Evolutionary conservation across 2,329 filamentous ascomycete species (phyloP).

Genomic region (Septoria linicola): DNA sequence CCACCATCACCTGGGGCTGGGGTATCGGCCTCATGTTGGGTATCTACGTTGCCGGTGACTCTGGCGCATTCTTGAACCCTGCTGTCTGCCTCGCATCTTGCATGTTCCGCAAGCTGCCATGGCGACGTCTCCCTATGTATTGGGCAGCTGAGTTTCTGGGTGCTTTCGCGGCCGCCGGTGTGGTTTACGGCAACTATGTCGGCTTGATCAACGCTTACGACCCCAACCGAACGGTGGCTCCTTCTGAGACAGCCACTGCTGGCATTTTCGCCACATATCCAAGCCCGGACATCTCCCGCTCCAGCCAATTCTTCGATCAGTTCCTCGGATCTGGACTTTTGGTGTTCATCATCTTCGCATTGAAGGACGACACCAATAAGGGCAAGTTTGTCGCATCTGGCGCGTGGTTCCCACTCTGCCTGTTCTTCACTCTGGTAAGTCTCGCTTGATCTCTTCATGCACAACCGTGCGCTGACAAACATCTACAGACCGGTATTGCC

Average conservation of each 20-base stretch:
- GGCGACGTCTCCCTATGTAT: slow-evolving; percentile 68
- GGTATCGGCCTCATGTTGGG: slow-evolving; percentile 67
- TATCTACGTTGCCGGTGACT: slow-evolving; percentile 42
- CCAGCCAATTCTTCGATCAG: slow-evolving; percentile 68
- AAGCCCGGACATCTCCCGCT: slow-evolving; percentile 59
- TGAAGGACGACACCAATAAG: slow-evolving; percentile 55
- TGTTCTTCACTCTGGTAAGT: slow-evolving; percentile 60
- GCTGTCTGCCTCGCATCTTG: slow-evolving; percentile 69
- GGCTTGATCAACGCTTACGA: slow-evolving; percentile 62
- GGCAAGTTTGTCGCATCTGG: slow-evolving; percentile 37
- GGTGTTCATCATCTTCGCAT: slow-evolving; percentile 68
- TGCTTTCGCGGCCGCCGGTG: slow-evolving; percentile 58
- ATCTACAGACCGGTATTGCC: slow-evolving; percentile 58
- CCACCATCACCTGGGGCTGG: slow-evolving; percentile 47
- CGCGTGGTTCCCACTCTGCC: slow-evolving; percentile 56
- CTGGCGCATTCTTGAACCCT: slow-evolving; percentile 52
- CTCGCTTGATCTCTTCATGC: neutral
- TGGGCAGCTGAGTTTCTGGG: slow-evolving; percentile 64
- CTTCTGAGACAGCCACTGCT: slow-evolving; percentile 57
- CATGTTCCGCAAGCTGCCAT: slow-evolving; percentile 66
- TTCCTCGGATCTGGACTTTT: slow-evolving; percentile 65
- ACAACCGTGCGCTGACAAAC: slow-evolving; percentile 5
- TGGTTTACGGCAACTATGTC: slow-evolving; percentile 51
- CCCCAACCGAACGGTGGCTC: slow-evolving; percentile 60
- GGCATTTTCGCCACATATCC: slow-evolving; percentile 71